Evolutionary conservation across 1,139 yeast species (phyloP).

Genomic region (Suhomyces guaymorum): DNA sequence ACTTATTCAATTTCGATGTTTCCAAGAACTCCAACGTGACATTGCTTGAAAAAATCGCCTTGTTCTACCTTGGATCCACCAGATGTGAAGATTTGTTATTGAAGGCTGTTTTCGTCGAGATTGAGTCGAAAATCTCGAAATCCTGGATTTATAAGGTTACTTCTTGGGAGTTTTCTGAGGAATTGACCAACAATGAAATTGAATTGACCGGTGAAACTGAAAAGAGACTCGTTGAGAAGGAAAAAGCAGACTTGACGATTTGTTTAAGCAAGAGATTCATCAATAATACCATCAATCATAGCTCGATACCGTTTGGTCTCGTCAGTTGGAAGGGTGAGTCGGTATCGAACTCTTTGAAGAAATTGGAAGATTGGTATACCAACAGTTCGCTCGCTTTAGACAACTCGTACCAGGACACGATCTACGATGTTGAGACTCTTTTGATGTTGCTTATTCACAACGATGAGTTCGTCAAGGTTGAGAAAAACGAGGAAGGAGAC

Average conservation of each 20-base stretch:
- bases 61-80: slow-evolving; percentile 62
- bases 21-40: slow-evolving; percentile 46
- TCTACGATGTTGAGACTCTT: slow-evolving; percentile 65
- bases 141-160: slow-evolving; percentile 63
- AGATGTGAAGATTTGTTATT: slow-evolving; percentile 63
- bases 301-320: too few species aligned
- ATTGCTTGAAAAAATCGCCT: slow-evolving; percentile 50
- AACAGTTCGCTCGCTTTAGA: slow-evolving; percentile 16
- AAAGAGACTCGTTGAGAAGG: slow-evolving; percentile 47
- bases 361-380: slow-evolving; percentile 20
- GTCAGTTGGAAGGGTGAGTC: background rate
- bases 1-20: slow-evolving; percentile 50
- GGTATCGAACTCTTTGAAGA: slow-evolving; percentile 3
- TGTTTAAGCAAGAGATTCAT: slow-evolving; percentile 56
- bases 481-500: slow-evolving; percentile 16
- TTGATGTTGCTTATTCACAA: slow-evolving; percentile 58
- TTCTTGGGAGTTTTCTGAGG: slow-evolving; percentile 65
- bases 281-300: slow-evolving; percentile 41
- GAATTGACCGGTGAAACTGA: slow-evolving; percentile 41
- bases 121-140: slow-evolving; percentile 53
- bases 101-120: slow-evolving; percentile 50
- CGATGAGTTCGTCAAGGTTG: slow-evolving; percentile 53
- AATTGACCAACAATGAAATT: slow-evolving; percentile 38
- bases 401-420: slow-evolving; percentile 23
- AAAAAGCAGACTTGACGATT: slow-evolving; percentile 52